Conservation (phyloP, 1,139 yeast species). For the Yamadazyma blattariae region DNA sequence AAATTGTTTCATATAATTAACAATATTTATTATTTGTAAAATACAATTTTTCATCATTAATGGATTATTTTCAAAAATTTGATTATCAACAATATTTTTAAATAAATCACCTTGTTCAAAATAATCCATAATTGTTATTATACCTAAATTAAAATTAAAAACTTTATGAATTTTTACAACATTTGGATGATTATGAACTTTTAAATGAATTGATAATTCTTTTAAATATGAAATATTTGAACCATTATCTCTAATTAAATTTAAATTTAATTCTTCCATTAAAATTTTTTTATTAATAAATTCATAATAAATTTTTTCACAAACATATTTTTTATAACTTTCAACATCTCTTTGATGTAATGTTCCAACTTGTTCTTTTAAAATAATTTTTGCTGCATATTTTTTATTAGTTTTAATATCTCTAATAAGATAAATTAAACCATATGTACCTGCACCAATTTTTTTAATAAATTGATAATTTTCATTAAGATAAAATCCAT, state of each 20-base stretch:
- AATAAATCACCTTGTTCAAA: conserved; percentile 82
- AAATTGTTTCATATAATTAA: conserved; percentile 63
- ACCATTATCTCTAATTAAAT: conserved; percentile 42
- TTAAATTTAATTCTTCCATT: conserved; percentile 34
- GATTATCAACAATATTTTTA: conserved; percentile 71
- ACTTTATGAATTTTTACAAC: conserved; percentile 74
- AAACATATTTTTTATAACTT: conserved; percentile 31
- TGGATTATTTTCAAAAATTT: conserved; percentile 42
- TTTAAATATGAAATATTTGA: conserved; percentile 47
- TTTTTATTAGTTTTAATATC: conserved; percentile 48
- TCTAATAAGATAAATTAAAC: conserved; percentile 72
- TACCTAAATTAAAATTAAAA: conserved; percentile 56
- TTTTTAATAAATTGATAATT: conserved; percentile 40
- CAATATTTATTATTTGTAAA: conserved; percentile 70
- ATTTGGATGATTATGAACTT: conserved; percentile 76
- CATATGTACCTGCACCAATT: conserved; percentile 90
- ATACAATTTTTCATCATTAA: conserved; percentile 66
- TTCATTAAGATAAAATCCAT: conserved; percentile 17
- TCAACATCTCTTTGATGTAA: conserved; percentile 22
- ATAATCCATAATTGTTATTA: conserved; percentile 67
- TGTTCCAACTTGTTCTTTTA: conserved; percentile 38
- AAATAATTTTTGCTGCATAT: conserved; percentile 73
- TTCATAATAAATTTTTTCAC: conserved; percentile 29
- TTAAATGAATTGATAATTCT: conserved; percentile 71
- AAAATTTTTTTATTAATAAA: conserved; percentile 11